Evolutionary conservation across 2,329 filamentous ascomycete species (phyloP).

Genomic region (Xylariaceae sp.): DNA sequence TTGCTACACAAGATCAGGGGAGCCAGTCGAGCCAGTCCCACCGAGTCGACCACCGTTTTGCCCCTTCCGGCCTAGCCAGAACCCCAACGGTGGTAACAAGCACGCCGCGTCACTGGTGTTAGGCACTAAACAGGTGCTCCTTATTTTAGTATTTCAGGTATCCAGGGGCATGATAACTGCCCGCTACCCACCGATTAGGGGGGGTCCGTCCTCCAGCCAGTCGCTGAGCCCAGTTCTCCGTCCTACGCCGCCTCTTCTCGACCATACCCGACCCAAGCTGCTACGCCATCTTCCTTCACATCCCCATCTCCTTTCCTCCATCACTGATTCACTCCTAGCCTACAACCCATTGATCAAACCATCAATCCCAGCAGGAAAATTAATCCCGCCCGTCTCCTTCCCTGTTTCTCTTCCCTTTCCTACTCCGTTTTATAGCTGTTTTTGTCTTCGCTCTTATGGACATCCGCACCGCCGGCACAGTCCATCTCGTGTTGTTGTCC

Average conservation of each 20-base stretch:
- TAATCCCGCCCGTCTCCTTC: not conserved
- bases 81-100: not conserved
- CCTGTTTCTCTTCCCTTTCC: not conserved
- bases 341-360: conserved; percentile 5
- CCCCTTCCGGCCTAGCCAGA: not conserved
- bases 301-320: conserved; percentile 7
- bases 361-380: not conserved
- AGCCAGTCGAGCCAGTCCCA: not conserved
- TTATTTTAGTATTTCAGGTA: not conserved
- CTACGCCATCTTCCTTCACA: not conserved
- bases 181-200: not conserved
- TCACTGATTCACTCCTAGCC: conserved; percentile 1
- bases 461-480: not conserved
- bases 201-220: not conserved
- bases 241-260: not conserved
- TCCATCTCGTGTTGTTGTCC: not conserved
- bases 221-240: not conserved
- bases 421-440: conserved; percentile 4
- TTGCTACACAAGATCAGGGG: not conserved
- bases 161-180: not conserved
- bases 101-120: not conserved
- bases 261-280: not conserved
- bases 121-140: not conserved
- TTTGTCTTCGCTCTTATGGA: not conserved
- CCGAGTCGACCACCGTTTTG: not conserved